phyloP scores from a whole-genome alignment of 345 rosid genomes.

The Sisymbrium irio region DNA sequence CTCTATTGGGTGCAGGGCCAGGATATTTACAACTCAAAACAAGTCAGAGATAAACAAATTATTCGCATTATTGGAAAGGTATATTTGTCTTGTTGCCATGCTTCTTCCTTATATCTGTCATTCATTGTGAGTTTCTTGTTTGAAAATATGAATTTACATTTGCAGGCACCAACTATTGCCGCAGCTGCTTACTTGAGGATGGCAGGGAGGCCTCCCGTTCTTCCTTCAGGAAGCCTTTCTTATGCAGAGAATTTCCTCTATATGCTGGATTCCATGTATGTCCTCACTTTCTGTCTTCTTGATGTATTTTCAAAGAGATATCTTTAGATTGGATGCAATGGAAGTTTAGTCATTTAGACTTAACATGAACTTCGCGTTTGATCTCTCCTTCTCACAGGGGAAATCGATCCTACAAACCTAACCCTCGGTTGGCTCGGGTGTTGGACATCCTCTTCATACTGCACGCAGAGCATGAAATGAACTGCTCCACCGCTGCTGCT shows the following conservation, averaged over 20 bases:
- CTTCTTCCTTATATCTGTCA: not conserved
- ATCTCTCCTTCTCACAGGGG: slow-evolving; percentile 53
- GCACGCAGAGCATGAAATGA: slow-evolving; percentile 99
- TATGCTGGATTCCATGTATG: slow-evolving; percentile 94
- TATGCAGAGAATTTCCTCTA: slow-evolving; percentile 91
- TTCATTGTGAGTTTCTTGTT: not conserved
- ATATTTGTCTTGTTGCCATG: slow-evolving; percentile 13
- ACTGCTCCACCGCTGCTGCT: slow-evolving; percentile 94
- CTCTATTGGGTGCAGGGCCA: slow-evolving; percentile 36
- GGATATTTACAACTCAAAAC: slow-evolving; percentile 71
- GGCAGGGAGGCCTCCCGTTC: slow-evolving; percentile 98
- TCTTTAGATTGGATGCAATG: not conserved
- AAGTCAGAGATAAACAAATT: slow-evolving; percentile 92
- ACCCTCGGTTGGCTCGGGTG: slow-evolving; percentile 89
- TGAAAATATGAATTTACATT: not conserved
- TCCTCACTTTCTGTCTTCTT: not conserved
- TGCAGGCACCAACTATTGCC: slow-evolving; percentile 88
- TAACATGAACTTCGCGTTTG: not conserved
- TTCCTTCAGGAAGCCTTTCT: slow-evolving; percentile 86
- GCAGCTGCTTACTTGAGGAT: slow-evolving; percentile 94
- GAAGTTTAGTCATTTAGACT: not conserved
- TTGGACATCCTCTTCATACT: slow-evolving; percentile 85
- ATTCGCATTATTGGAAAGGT: slow-evolving; percentile 95
- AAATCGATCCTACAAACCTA: slow-evolving; percentile 77
- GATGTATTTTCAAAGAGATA: not conserved